A percentile compares a stretch with the other conserved stretches of the same genome.
Evolutionary conservation across 2,329 filamentous ascomycete genomes (phyloP).

Genomic region (Botryotinia convoluta): DNA sequence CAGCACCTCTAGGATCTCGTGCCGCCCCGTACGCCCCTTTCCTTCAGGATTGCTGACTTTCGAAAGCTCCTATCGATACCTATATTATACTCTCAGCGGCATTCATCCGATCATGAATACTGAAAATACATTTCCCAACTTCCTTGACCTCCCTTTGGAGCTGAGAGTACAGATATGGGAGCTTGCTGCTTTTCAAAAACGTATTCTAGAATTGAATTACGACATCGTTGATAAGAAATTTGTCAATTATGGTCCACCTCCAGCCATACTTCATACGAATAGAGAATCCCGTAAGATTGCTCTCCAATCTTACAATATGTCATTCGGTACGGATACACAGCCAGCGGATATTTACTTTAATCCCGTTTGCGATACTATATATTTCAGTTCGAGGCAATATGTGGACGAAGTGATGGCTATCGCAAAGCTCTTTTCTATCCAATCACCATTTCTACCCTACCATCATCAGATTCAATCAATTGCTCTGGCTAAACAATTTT

Average conservation of each 20-base stretch:
- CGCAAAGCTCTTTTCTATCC: slow-evolving; percentile 13
- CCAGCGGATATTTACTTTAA: slow-evolving; percentile 20
- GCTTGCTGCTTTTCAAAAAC: slow-evolving; percentile 1
- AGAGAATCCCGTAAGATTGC: slow-evolving; percentile 20
- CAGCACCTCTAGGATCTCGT: neutral
- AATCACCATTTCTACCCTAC: neutral
- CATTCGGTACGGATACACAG: slow-evolving; percentile 17
- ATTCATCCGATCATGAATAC: neutral
- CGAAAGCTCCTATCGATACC: slow-evolving; percentile 5
- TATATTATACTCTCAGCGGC: neutral
- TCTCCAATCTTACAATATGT: slow-evolving; percentile 12
- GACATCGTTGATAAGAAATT: slow-evolving; percentile 14
- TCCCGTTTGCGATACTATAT: slow-evolving; percentile 18
- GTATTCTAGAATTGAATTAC: slow-evolving; percentile 16
- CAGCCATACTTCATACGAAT: slow-evolving; percentile 20
- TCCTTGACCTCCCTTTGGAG: slow-evolving; percentile 2
- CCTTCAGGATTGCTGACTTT: neutral
- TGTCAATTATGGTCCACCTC: slow-evolving; percentile 2
- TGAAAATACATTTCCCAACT: neutral
- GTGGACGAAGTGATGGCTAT: slow-evolving; percentile 19
- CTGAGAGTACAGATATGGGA: slow-evolving; percentile 13
- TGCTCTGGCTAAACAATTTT: slow-evolving; percentile 8
- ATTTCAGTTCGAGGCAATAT: slow-evolving; percentile 19
- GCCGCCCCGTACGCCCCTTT: neutral
- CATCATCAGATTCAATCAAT: slow-evolving; percentile 19